phyloP scores from a whole-genome alignment of 352 stramenopile species.

The Pythium rishiriense region DNA sequence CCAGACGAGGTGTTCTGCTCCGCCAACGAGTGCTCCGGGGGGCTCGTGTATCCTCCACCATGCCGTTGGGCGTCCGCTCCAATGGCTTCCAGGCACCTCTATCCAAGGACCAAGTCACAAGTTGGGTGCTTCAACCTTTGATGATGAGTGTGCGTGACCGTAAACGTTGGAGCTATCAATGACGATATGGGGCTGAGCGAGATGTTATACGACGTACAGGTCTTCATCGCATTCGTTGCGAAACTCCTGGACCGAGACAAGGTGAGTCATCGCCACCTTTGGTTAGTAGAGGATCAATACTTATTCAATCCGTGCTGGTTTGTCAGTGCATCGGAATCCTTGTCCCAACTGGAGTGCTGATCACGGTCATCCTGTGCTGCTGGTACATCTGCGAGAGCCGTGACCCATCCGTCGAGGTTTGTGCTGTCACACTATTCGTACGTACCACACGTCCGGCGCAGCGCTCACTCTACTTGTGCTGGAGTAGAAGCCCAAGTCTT shows the following conservation, averaged over 20 bases:
- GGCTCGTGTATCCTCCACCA: neutral
- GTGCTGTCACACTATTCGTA: neutral
- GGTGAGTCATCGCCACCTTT: conserved; percentile 24
- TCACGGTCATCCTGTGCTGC: conserved; percentile 50
- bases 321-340: conserved; percentile 62
- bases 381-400: conserved; percentile 73
- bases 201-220: neutral
- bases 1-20: neutral
- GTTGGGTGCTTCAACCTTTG: conserved; percentile 74
- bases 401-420: conserved; percentile 56
- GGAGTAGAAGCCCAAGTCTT: conserved; percentile 35
- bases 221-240: conserved; percentile 66
- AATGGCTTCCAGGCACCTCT: conserved; percentile 84
- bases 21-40: neutral
- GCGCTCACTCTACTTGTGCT: neutral
- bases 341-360: conserved; percentile 57
- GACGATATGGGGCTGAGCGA: neutral
- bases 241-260: conserved; percentile 55
- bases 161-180: neutral
- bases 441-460: neutral
- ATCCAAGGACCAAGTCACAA: conserved; percentile 71
- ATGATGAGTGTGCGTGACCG: conserved; percentile 51
- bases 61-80: conserved; percentile 8
- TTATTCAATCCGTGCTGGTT: neutral
- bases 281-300: neutral